Base-by-base conservation (phyloP, 2,329 filamentous ascomycete species). In the Fusarium sp. region DNA sequence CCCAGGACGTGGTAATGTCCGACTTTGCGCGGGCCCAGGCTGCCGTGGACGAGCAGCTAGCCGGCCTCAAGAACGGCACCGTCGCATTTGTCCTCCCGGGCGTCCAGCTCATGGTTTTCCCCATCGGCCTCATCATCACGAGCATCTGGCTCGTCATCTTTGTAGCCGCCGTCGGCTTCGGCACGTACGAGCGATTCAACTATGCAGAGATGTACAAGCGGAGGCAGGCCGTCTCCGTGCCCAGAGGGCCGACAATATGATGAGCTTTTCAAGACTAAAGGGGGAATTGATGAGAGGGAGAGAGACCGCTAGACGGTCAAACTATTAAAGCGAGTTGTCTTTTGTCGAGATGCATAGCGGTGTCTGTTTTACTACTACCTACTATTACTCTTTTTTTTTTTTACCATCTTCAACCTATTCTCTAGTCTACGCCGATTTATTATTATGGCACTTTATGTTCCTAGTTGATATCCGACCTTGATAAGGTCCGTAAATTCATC, bases 1-100 rank as follows among this genome's bases (percentile, higher is more conserved):
- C 92, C 63, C 83, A 87, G 59, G 84, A 88, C 64, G 84, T 89
- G 16, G 80, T 90, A 77, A 81, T 87, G 77, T 91, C 89, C 67
- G 83, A 85, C 60, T 84, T 87, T 40, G 80, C 83, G 52, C 75
- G 83, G 58, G 89, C 89, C 27, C 83, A 87, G 70, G 80, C 85
- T 20, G 86, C 87, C 37, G 88, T 90, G 20, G 82, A 88, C 67
- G 80, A 85, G 5, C 83, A 87, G 22, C 80, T 87, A 1, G 81
- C 79, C 1, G 82, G 80, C 5, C 82, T 91, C 27, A 77, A 78
- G 59, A 88, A 89, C 76, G 86, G 87, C 72, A 88, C 86, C 16
- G 85, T 88, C 13, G 89, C 91, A 2, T 94, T 94, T 74, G 85
- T 93, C 16, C 84, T 95, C 1, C 93, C 93, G 0, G 93, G 93